A percentile compares a stretch with the other conserved stretches of the same genome.
phyloP scores from a whole-genome alignment of 352 stramenopile species.

The Aphanomyces euteiches region DNA sequence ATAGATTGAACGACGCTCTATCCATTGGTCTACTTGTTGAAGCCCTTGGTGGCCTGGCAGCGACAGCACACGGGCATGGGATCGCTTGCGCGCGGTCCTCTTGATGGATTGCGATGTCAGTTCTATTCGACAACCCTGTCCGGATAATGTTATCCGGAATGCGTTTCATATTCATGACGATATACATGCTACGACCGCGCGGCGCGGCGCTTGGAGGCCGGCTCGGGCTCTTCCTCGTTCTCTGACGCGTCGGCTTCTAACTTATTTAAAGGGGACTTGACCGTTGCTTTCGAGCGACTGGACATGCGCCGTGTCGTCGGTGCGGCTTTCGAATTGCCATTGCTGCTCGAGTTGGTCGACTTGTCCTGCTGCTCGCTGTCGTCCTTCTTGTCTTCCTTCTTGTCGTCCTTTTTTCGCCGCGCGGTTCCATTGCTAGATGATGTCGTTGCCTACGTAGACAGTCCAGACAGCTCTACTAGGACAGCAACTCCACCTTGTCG shows the following conservation, averaged over 20 bases:
- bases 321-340: neutral
- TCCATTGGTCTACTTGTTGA: slow-evolving; percentile 60
- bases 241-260: slow-evolving; percentile 10
- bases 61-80: slow-evolving; percentile 68
- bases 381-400: slow-evolving; percentile 3
- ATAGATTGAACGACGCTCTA: neutral
- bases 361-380: neutral
- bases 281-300: neutral
- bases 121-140: neutral
- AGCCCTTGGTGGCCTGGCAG: slow-evolving; percentile 64
- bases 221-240: slow-evolving; percentile 5
- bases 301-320: slow-evolving; percentile 15
- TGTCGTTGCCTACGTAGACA: slow-evolving; percentile 7
- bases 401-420: slow-evolving; percentile 21
- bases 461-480: neutral
- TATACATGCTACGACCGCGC: neutral
- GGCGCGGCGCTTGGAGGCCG: neutral
- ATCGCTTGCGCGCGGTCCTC: too few species aligned
- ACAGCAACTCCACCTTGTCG: neutral
- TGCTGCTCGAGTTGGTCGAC: neutral
- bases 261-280: slow-evolving; percentile 4
- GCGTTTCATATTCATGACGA: neutral
- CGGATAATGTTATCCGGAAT: slow-evolving; percentile 8
- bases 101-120: too few species aligned
- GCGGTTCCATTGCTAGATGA: too few species aligned